Evolutionary conservation across 1,284 basidiomycete species (phyloP), one percentile per base, ranked within the genome.

Genomic region (Cryptococcus sp.): DNA sequence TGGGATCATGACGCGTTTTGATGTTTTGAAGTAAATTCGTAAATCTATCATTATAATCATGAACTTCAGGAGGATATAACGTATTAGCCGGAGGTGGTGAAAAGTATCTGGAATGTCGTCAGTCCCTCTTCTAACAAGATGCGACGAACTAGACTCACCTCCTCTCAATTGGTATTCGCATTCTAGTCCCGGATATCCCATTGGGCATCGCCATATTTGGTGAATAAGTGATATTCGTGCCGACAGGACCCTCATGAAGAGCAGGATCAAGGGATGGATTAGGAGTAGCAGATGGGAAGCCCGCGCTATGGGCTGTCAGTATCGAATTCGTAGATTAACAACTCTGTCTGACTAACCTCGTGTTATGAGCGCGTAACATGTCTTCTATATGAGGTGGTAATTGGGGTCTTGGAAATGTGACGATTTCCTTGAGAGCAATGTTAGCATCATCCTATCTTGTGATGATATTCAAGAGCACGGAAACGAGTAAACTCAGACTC

Each of bases 1-100:
- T 98, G 0, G 94, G 94, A 72, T 98, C 95, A 77, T 98, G 96
- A 33, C 96, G 82, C 62, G 83, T 85, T 79, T 99, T 98, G 80
- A 99, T 96, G 44, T 84, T 81, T 56, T 96, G 88, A 4, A 99
- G 82, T 11, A 86, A 79, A 62, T 86, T 86, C 1, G 96, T 98
- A 77, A 98, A 98, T 11, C 84, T 80, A 51, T 86, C 85, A 73
- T 99, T 98, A 80, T 93, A 98, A 65, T 96, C 91, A 65, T 87
- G 86, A 1, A 99, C 85, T 72, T 96, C 90, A 0, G 93, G 92
- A 1, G 95, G 95, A 84, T 92, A 97, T 23, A 81, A 78, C 49
- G 89, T 82, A 59, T 81, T 79, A 35, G 59, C 80, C 74, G 47
- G 88, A 78, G 78, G 86, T 79, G 66, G 79, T 37, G 90, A 88